A percentile compares a stretch with the other conserved stretches of the same genome.
These are phyloP conservation scores for Monilinia fructigena DNA, from an alignment of 2,329 filamentous ascomycete genomes.

Conservation along the genomic window DNA sequence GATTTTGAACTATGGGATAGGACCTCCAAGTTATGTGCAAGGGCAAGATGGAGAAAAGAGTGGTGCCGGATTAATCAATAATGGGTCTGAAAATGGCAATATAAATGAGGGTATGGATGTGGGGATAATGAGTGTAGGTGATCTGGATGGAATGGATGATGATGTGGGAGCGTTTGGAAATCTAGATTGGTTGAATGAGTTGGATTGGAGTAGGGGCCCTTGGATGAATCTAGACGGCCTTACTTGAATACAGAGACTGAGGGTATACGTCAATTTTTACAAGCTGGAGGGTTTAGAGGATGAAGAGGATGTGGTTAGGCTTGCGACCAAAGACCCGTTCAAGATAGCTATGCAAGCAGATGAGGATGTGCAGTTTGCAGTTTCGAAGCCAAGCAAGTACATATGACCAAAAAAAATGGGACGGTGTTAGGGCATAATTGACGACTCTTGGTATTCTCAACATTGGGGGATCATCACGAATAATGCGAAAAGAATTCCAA, in stretches of 20 bases:
- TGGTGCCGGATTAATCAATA: neutral
- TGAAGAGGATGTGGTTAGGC: no score
- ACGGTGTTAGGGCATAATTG: no score
- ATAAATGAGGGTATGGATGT: constrained; percentile 1
- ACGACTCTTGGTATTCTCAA: no score
- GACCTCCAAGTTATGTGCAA: neutral
- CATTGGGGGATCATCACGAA: no score
- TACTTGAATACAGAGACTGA: constrained; percentile 9
- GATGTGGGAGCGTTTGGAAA: constrained; percentile 33
- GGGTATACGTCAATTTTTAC: no score
- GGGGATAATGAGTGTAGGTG: constrained; percentile 16
- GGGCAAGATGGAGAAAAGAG: neutral
- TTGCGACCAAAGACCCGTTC: no score
- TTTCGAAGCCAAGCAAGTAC: no score
- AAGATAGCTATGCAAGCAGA: no score
- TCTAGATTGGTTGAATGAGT: constrained; percentile 38
- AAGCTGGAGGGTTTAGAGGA: no score
- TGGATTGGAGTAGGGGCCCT: constrained; percentile 38
- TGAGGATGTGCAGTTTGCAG: no score
- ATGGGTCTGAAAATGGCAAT: neutral
- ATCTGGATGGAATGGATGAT: constrained; percentile 28
- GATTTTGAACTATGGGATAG: constrained; percentile 38
- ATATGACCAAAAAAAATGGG: no score
- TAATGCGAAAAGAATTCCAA: no score
- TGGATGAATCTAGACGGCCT: constrained; percentile 36